Conservation (phyloP, 495 filamentous ascomycete species). For the Hypoxylon lenormandii region DNA sequence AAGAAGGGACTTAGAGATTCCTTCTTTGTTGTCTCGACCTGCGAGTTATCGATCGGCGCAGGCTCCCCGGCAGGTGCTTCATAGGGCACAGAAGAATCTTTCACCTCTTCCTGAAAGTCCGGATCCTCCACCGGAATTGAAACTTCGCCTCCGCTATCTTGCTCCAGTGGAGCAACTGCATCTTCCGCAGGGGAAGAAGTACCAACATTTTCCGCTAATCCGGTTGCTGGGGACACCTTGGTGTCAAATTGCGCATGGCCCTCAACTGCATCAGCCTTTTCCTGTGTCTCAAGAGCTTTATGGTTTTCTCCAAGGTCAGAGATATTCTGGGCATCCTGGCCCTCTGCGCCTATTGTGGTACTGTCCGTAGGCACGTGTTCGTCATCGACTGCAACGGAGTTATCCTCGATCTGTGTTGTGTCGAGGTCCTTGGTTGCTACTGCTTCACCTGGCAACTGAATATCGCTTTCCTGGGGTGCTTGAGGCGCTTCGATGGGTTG, state of each 20-base stretch:
- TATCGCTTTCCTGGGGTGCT: conserved; percentile 11
- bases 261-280: not conserved
- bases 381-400: not conserved
- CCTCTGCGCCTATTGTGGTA: not conserved
- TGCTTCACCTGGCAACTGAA: conserved; percentile 5
- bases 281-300: conserved; percentile 3
- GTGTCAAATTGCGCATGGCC: not conserved
- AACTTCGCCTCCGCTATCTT: not conserved
- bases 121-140: not conserved
- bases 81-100: not conserved
- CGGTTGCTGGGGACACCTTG: conserved; percentile 19
- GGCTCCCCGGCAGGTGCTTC: not conserved
- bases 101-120: not conserved
- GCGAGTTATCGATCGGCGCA: not conserved
- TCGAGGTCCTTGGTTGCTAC: conserved; percentile 1
- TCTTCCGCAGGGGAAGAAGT: conserved; percentile 1
- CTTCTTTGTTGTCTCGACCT: not conserved
- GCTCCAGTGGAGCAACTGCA: conserved; percentile 2
- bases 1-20: not conserved
- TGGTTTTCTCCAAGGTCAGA: conserved; percentile 14
- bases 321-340: conserved; percentile 34
- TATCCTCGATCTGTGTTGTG: conserved; percentile 1
- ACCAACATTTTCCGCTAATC: not conserved
- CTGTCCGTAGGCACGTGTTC: not conserved
- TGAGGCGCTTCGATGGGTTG: conserved; percentile 6